Evolutionary conservation across 371 early-diverging fungal genomes (phyloP), one percentile per base, ranked within the genome.

Genomic region (Entomophthora muscae): DNA sequence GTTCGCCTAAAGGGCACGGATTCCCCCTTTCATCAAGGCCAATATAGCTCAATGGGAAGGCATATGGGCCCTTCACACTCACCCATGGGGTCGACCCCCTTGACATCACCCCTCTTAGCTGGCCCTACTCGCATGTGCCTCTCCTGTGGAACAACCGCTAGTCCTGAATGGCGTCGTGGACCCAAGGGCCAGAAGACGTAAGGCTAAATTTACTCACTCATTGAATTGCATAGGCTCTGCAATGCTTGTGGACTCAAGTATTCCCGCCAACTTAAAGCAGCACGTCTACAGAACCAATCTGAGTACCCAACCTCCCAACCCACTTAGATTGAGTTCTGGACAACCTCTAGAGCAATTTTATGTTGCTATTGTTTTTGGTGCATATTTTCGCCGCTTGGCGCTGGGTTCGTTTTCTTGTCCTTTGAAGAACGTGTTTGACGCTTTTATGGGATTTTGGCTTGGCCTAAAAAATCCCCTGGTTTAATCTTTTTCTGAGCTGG

Each of bases 211-310:
- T 10, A 24, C 3, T 61, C 23, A 61, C 2, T 12, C 13, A 28
- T 32, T 33, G n/a, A 61, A 61, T 3, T 42, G 1, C 23, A 29
- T 63, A 63, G 83, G 53, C 67, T 86, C 10, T 86, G 86, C 66
- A 86, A 86, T 67, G 86, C 86, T 3, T 86, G 86, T 68, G 86
- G 86, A 7, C 66, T 86, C 54, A 71, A 84, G 53, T 86, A 84
- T 68, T 78, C 84, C 26, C 76, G 84, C 23, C 61, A 30, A 13
- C 54, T 63, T 3, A 63, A 53, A 21, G 53, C 54, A 2, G 10
- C 27, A 30, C 53, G 26, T 2, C 21, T 52, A 13, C 52, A 63
- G 24, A 30, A 63, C 21, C 31, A 61, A 21, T 10, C 42, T 42
- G 42, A 42, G 42, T 42, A 42, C 17, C 42, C 42, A 10, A 42